Evolutionary conservation across 176 grass and related monocot genomes (phyloP), one percentile per base, ranked within the genome.

Genomic region (Hordeum marinum): DNA sequence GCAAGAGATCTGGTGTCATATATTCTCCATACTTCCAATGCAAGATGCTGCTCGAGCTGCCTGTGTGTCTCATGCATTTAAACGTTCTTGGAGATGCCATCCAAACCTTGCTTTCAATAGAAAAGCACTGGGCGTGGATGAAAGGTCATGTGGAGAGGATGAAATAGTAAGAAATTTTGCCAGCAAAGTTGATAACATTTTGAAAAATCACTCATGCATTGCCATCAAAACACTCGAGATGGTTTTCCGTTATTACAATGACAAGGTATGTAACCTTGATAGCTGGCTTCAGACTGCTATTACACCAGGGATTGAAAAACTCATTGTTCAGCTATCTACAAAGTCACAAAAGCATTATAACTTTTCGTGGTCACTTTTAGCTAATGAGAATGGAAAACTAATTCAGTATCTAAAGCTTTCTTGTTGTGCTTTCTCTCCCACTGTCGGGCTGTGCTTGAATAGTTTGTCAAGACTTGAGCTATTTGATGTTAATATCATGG

Each of bases 301-400:
- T 52, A 64, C 40, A 74, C 32, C 20, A 0, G 71, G 82, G 21
- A 23, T 76, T 52, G 59, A 84, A 84, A 58, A 75, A 11, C 82
- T 84, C 27, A 52, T 6, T 4, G 58, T 84, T 35, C 4, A 1
- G 20, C 9, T 57, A 18, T 55, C 29, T 66, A 7, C 26, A 32
- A 27, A 46, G 0, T 63, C 29, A 20, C 5, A 25, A 2, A 23
- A 4, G 34, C 8, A 66, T 13, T 74, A 73, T 23, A 45, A 73
- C 35, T 83, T 83, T 10, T 68, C 82, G 2, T 84, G 70, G 57
- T 50, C 70, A 15, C 70, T 84, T 84, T 64, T 75, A 50, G 62
- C 82, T n/a, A 20, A 32, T 15, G 40, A 43, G 18, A 46, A 7
- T 64, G 59, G 40, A 64, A 75, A 64, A 8, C 75, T 70, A 0